These are phyloP conservation scores for Eucalyptus coolabah DNA, from an alignment of 345 rosid species.

Conservation along the genomic window DNA sequence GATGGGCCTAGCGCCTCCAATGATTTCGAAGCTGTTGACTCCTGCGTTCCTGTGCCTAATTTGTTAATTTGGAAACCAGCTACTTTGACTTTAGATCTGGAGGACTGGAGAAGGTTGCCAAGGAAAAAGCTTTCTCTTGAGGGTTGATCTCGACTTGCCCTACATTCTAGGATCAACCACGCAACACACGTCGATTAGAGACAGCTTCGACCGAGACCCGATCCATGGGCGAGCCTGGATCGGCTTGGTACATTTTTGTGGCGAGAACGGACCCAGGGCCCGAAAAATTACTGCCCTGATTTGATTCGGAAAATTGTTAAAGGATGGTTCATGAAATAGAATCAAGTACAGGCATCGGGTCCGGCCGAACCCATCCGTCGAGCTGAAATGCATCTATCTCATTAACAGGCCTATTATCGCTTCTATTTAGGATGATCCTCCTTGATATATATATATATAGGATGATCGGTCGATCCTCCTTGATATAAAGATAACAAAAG, in stretches of 20 bases:
- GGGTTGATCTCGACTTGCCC: not conserved
- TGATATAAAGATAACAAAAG: not conserved
- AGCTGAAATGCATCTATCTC: not conserved
- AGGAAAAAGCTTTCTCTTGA: not conserved
- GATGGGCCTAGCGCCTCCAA: not conserved
- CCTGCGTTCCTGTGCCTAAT: not conserved
- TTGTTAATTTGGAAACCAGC: not conserved
- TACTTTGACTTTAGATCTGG: not conserved
- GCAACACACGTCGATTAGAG: not conserved
- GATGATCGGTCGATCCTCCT: not conserved
- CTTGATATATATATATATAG: not conserved
- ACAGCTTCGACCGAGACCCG: not conserved
- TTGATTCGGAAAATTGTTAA: not conserved
- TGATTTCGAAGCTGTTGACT: not conserved
- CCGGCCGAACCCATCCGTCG: rapidly evolving
- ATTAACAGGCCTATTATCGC: not conserved
- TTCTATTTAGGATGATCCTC: not conserved
- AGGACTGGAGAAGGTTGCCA: not conserved
- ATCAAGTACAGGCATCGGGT: not conserved
- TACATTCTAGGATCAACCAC: not conserved
- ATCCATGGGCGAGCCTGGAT: not conserved
- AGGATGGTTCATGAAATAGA: not conserved
- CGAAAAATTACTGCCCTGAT: not conserved
- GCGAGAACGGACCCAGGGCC: not conserved
- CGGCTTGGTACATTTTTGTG: not conserved